Conservation (phyloP, 2,329 filamentous ascomycete species). For the Colletotrichum sp. region DNA sequence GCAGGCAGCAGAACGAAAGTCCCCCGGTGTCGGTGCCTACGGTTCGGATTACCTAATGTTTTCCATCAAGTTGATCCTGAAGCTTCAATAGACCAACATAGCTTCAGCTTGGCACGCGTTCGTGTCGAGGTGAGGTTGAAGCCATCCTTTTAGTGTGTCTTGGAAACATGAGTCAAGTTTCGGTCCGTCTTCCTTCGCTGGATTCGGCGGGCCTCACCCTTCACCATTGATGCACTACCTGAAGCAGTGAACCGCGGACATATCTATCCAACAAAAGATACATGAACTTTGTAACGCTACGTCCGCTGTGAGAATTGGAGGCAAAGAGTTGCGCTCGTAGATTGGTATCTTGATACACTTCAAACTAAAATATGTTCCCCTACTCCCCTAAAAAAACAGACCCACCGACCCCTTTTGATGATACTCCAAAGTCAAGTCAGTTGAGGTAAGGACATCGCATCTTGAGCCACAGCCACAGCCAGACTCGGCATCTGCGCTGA, state of each 20-base stretch:
- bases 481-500: not conserved
- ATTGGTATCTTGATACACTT: slow-evolving; percentile 18
- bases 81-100: not conserved
- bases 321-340: not conserved
- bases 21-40: not conserved
- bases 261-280: not conserved
- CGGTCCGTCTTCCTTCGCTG: not conserved
- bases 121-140: not conserved
- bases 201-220: not conserved
- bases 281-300: not conserved
- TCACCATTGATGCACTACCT: not conserved
- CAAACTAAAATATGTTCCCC: not conserved
- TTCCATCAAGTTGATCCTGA: not conserved
- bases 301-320: not conserved
- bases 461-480: fast-evolving
- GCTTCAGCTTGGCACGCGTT: not conserved
- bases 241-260: fast-evolving
- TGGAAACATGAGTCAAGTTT: not conserved
- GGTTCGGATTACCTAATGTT: not conserved
- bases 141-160: not conserved
- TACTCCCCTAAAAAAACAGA: not conserved
- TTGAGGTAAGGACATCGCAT: not conserved
- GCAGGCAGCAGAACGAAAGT: not conserved
- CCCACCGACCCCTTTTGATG: not conserved
- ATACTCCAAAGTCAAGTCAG: not conserved